Evolutionary conservation across 805 yeast species (phyloP).

Genomic region (Ascoidea tarda): DNA sequence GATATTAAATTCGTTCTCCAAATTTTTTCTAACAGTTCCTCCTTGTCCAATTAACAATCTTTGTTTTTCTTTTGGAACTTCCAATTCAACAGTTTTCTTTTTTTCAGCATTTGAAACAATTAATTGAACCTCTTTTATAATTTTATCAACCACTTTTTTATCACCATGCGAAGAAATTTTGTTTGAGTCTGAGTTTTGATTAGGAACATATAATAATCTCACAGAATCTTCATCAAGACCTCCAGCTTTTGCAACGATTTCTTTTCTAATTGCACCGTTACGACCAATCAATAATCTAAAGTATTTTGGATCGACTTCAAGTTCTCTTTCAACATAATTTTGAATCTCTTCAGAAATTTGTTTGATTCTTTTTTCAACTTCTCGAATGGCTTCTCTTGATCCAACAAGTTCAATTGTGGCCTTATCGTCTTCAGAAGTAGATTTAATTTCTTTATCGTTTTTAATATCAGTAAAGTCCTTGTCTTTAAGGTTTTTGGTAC

Average conservation of each 20-base stretch:
- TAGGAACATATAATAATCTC: conserved; percentile 56
- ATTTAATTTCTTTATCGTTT: conserved; percentile 27
- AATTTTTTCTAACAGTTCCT: conserved; percentile 57
- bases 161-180: conserved; percentile 63
- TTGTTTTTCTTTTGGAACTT: conserved; percentile 60
- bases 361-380: conserved; percentile 50
- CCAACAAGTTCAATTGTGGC: conserved; percentile 55
- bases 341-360: conserved; percentile 51
- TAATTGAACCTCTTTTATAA: conserved; percentile 44
- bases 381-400: conserved; percentile 57
- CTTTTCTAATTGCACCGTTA: conserved; percentile 59
- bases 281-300: conserved; percentile 70
- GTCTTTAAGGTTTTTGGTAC: too few relatives aligned
- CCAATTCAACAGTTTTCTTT: conserved; percentile 33
- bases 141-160: conserved; percentile 52
- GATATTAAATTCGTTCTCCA: conserved; percentile 60
- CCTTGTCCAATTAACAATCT: conserved; percentile 69
- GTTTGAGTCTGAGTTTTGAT: conserved; percentile 40
- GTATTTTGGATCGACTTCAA: conserved; percentile 61
- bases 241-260: conserved; percentile 69
- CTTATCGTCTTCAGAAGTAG: conserved; percentile 29
- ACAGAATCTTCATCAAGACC: conserved; percentile 37
- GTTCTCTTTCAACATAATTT: conserved; percentile 39
- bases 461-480: conserved; percentile 15
- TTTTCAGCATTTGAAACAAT: conserved; percentile 55